Percentiles rank a stretch among this genome's conserved stretches.
phyloP scores from a whole-genome alignment of 768 basidiomycete genomes.

The Termitomyces sp. region DNA sequence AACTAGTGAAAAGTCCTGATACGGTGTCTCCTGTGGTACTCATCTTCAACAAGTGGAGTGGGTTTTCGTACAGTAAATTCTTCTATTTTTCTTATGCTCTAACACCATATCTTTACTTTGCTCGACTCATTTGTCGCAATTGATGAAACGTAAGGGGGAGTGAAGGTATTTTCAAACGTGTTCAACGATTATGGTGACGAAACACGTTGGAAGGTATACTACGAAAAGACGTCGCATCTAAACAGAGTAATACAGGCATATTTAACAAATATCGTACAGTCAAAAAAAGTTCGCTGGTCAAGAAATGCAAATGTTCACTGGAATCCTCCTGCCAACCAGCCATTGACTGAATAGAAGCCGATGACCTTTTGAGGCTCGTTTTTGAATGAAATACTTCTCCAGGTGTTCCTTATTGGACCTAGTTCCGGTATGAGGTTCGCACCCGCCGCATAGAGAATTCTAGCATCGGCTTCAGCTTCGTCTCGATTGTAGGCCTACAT shows the following conservation, averaged over 20 bases:
- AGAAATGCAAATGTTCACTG: neutral
- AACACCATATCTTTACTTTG: neutral
- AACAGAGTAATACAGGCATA: neutral
- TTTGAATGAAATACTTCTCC: conserved; percentile 24
- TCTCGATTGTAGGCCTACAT: conserved; percentile 24
- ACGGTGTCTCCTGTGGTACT: too few relatives aligned
- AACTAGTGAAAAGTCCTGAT: too few relatives aligned
- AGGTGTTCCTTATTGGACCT: conserved; percentile 23
- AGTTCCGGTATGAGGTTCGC: conserved; percentile 18
- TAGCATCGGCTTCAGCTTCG: conserved; percentile 23
- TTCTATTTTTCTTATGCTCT: too few relatives aligned
- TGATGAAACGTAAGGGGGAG: neutral
- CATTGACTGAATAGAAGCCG: conserved; percentile 29
- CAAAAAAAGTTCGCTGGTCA: neutral
- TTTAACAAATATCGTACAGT: neutral
- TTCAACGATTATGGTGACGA: neutral
- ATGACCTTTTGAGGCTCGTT: conserved; percentile 23
- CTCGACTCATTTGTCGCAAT: neutral
- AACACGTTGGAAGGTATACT: too few relatives aligned
- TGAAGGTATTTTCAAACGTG: neutral
- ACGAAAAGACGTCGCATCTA: neutral
- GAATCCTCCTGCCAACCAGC: conserved; percentile 31
- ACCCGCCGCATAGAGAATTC: conserved; percentile 16
- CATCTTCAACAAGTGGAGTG: too few relatives aligned
- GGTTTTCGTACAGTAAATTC: too few relatives aligned